These are phyloP conservation scores for Kwoniella heveanensis DNA, from an alignment of 768 basidiomycete genomes.

Conservation along the genomic window DNA sequence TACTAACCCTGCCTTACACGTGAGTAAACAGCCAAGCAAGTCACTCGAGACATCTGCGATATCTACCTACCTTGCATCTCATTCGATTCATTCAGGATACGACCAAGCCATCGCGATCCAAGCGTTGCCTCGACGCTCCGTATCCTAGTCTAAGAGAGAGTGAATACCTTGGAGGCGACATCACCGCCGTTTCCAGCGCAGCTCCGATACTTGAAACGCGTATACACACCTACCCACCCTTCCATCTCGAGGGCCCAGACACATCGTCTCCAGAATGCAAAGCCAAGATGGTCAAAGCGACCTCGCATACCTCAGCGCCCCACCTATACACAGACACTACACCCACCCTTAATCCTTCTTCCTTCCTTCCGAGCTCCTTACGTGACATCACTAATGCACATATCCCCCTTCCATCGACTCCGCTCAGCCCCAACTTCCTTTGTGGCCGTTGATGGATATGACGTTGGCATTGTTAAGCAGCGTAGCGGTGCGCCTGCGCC, in stretches of 20 bases:
- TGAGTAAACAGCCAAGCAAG: not conserved
- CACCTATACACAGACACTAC: no score
- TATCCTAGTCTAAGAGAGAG: constrained; percentile 1
- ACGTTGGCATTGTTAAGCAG: not conserved
- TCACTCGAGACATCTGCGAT: not conserved
- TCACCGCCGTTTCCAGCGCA: not conserved
- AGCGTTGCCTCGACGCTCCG: not conserved
- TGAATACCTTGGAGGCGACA: no score
- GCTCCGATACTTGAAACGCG: not conserved
- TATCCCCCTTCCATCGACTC: not conserved
- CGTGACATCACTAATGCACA: constrained; percentile 17
- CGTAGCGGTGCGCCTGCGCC: not conserved
- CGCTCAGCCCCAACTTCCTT: constrained; percentile 9
- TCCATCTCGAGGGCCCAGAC: not conserved
- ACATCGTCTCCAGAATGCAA: not conserved
- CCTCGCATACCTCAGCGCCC: no score
- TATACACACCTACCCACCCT: not conserved
- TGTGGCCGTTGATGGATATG: constrained; percentile 9
- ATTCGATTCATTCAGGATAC: not conserved
- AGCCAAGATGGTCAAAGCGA: not conserved
- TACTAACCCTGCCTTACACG: not conserved
- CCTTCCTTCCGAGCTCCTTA: not conserved
- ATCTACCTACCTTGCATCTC: not conserved
- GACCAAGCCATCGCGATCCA: not conserved
- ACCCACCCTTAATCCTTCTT: no score